Percentiles rank a stretch among this genome's conserved stretches.
These are phyloP conservation scores for Puccinia triticina DNA, from an alignment of 1,284 basidiomycete genomes.

Conservation along the genomic window DNA sequence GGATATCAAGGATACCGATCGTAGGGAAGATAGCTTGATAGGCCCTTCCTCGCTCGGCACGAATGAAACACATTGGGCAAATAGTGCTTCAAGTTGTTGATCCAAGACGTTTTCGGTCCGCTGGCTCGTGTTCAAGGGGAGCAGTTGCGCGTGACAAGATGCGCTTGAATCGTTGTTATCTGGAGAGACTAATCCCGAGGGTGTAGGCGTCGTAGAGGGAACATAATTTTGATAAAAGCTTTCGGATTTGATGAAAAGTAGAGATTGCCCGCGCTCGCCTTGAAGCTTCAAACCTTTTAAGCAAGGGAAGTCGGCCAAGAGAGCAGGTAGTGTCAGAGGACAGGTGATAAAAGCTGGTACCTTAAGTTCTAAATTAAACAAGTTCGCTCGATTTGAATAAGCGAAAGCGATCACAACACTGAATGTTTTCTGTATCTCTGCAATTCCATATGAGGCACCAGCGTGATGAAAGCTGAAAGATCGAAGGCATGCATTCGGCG, in stretches of 20 bases:
- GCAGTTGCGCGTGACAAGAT: too few species aligned
- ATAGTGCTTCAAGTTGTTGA: conserved; percentile 11
- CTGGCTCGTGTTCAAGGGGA: neutral
- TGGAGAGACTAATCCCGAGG: neutral
- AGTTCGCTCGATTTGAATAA: neutral
- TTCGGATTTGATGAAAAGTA: neutral
- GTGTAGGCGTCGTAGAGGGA: neutral
- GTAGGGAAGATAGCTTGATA: neutral
- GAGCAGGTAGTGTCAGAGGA: neutral
- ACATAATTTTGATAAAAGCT: neutral
- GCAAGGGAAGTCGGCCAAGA: conserved; percentile 22
- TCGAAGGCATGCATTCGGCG: conserved; percentile 4
- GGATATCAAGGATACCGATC: conserved; percentile 3
- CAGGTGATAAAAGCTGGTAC: neutral
- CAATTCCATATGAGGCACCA: neutral
- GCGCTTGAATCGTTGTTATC: neutral
- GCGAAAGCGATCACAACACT: conserved; percentile 21
- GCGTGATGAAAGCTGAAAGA: conserved; percentile 1
- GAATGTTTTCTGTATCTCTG: neutral
- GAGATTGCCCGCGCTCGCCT: conserved; percentile 5
- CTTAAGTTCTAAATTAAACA: neutral
- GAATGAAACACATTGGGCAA: neutral
- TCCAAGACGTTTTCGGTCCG: neutral
- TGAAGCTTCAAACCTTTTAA: neutral
- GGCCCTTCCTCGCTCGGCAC: neutral